These are phyloP conservation scores for Dendrostoma leiphaemia DNA, from an alignment of 2,329 filamentous ascomycete species.

Conservation along the genomic window DNA sequence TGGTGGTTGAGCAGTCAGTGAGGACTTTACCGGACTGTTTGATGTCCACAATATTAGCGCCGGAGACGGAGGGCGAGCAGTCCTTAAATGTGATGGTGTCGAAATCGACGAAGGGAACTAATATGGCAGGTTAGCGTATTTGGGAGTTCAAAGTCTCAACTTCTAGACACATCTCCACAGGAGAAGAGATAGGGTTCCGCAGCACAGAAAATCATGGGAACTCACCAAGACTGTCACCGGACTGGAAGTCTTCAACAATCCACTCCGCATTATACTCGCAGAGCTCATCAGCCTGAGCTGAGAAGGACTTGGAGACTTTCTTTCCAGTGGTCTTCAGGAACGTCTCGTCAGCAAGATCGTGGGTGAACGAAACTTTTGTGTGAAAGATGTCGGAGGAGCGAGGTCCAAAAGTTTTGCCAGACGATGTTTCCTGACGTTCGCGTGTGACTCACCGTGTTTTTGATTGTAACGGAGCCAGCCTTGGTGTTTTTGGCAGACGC, in stretches of 20 bases:
- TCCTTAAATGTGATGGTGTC: conserved; percentile 40
- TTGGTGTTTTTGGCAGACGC: conserved; percentile 36
- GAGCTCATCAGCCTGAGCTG: conserved; percentile 37
- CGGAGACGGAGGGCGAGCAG: conserved; percentile 30
- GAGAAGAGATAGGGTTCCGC: no score
- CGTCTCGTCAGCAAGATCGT: background rate
- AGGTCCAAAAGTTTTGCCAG: background rate
- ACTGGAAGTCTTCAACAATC: conserved; percentile 56
- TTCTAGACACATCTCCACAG: no score
- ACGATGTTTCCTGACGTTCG: background rate
- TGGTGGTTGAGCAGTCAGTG: conserved; percentile 11
- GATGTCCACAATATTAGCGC: conserved; percentile 38
- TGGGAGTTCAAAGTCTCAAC: no score
- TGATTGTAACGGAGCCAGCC: conserved; percentile 39
- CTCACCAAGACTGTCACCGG: conserved; percentile 31
- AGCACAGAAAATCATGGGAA: no score
- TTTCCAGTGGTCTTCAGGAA: conserved; percentile 41
- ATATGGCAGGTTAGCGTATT: no score
- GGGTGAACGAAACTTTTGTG: background rate
- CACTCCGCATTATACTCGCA: conserved; percentile 58
- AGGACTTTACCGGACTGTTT: conserved; percentile 10
- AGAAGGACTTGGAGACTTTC: conserved; percentile 48
- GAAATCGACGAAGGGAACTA: conserved; percentile 45
- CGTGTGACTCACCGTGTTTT: conserved; percentile 33
- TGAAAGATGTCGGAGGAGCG: background rate